phyloP scores from a whole-genome alignment of 768 basidiomycete genomes.

The Amanita phalloides region DNA sequence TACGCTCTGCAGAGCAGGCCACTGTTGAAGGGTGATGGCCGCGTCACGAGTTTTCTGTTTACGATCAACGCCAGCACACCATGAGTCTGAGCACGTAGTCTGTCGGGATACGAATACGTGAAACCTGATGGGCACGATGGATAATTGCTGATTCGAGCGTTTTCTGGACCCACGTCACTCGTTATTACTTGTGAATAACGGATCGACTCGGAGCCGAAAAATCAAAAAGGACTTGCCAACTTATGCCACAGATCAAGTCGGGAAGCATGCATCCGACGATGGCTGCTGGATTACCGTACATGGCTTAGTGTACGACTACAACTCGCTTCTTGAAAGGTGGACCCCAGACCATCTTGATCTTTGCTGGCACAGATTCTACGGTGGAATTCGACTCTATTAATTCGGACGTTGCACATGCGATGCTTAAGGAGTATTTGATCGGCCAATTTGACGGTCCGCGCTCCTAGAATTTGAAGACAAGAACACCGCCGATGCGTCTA shows the following conservation, averaged over 20 bases:
- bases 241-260: neutral
- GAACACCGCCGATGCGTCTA: too few relatives aligned
- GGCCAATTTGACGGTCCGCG: conserved; percentile 26
- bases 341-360: conserved; percentile 38
- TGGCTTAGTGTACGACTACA: conserved; percentile 29
- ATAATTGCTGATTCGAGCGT: too few relatives aligned
- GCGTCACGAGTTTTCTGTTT: conserved; percentile 26
- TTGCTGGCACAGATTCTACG: conserved; percentile 48
- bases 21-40: conserved; percentile 45
- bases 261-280: neutral
- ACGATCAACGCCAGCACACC: conserved; percentile 44
- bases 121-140: too few relatives aligned
- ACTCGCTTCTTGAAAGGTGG: conserved; percentile 38
- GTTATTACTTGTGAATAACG: too few relatives aligned
- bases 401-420: conserved; percentile 33
- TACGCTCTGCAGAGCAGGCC: conserved; percentile 41
- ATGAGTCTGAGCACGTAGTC: conserved; percentile 26
- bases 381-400: conserved; percentile 60
- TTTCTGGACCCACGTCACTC: too few relatives aligned
- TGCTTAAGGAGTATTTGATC: conserved; percentile 42
- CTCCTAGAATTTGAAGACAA: too few relatives aligned
- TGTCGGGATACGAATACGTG: conserved; percentile 11
- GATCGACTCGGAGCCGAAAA: too few relatives aligned
- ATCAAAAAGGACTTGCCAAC: neutral
- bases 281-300: neutral